Evolutionary conservation across 1,284 basidiomycete genomes (phyloP), one percentile per base, ranked within the genome.

Genomic region (Stereum hirsutum): DNA sequence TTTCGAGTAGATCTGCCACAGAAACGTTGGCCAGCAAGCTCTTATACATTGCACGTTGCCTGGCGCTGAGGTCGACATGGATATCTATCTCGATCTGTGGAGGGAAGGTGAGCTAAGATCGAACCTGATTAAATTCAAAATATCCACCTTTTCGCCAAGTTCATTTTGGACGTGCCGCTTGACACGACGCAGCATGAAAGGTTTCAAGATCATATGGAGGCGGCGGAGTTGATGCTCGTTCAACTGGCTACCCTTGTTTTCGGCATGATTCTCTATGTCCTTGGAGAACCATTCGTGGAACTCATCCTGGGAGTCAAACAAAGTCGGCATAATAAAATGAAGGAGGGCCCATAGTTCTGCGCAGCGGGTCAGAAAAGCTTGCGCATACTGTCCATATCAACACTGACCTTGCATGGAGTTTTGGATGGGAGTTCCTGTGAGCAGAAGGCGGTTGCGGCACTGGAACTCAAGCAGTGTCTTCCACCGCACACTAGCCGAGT

Each of bases 211-310:
- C 92, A 99, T 98, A 60, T 99, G 96, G 49, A 99, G 66, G 44
- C 96, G 81, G 45, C 92, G 80, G 31, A 99, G 70, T 62, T 99
- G 96, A 61, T 97, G 87, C 58, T 97, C 94, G 60, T 97, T 98
- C 53, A 99, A 73, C 53, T 84, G 87, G 59, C 83, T 82, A 8
- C 87, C 89, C 53, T 91, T 91, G 60, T 93, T 93, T 65, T 92
- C 89, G 20, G 73, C 92, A 15, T 89, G 89, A 59, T 89, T 94
- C 69, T 99, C 96, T 46, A 99, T 98, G 58, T 99, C 96, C 63
- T 98, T 98, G 20, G 95, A 97, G 67, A 99, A 99, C 96, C 96
- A 99, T 62, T 99, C 96, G 60, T 89, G 93, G 69, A 99, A 99
- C 66, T 99, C 96, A 58, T 99, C 94, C 58, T 99, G 95, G 27